Evolutionary conservation across 345 rosid species (phyloP).

Genomic region (Erodium maritimum): DNA sequence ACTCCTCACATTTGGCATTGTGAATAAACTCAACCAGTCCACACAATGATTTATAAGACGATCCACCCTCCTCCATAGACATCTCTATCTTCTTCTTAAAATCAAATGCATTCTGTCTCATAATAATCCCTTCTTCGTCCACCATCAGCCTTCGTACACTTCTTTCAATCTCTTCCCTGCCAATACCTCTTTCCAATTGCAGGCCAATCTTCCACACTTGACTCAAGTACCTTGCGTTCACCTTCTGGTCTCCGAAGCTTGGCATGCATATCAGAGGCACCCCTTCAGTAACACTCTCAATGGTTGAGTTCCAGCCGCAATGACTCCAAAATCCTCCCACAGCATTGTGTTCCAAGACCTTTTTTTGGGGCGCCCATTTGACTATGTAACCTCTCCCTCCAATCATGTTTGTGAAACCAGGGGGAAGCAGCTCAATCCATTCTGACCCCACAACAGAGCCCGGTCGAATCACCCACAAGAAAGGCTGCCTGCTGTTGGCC

Average conservation of each 20-base stretch:
- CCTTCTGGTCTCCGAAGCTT: conserved; percentile 13
- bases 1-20: no score
- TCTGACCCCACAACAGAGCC: conserved; percentile 8
- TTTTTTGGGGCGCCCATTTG: conserved; percentile 24
- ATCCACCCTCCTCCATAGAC: conserved; percentile 9
- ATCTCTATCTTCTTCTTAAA: conserved; percentile 13
- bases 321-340: conserved; percentile 25
- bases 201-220: conserved; percentile 14
- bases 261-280: conserved; percentile 19
- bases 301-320: conserved; percentile 22
- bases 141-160: conserved; percentile 15
- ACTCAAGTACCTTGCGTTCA: conserved; percentile 12
- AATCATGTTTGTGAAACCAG: conserved; percentile 6
- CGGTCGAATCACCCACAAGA: conserved; percentile 22
- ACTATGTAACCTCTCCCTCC: conserved; percentile 18
- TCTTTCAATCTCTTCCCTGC: conserved; percentile 9
- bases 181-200: conserved; percentile 7
- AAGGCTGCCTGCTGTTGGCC: conserved; percentile 17
- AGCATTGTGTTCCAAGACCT: conserved; percentile 19
- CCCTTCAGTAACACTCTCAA: conserved; percentile 17
- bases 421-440: conserved; percentile 7
- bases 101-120: conserved; percentile 7
- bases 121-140: conserved; percentile 10
- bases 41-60: conserved; percentile 11
- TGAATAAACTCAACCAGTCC: conserved; percentile 11